These are phyloP conservation scores for Phaeosphaeria sp. DNA, from an alignment of 2,329 filamentous ascomycete species.

Conservation along the genomic window DNA sequence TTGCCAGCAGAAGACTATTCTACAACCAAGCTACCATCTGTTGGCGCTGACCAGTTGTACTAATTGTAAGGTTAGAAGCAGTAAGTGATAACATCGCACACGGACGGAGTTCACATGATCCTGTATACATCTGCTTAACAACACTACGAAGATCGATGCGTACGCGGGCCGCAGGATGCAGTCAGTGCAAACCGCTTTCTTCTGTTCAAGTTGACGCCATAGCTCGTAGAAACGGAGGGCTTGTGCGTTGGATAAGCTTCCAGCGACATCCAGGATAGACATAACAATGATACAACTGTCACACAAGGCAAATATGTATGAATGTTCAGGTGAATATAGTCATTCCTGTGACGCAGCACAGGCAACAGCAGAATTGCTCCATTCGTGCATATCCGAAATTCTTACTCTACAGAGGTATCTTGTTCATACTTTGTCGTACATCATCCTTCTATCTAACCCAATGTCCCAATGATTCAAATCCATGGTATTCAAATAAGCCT, in stretches of 20 bases:
- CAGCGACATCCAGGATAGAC: too few relatives aligned
- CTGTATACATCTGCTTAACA: too few relatives aligned
- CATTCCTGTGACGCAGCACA: too few relatives aligned
- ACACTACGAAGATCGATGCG: too few relatives aligned
- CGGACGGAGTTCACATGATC: neutral
- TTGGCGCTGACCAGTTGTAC: neutral
- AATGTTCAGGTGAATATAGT: too few relatives aligned
- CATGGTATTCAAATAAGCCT: neutral
- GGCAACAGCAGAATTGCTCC: neutral
- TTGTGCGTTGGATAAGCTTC: too few relatives aligned
- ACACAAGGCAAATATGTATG: too few relatives aligned
- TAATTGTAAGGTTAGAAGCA: neutral
- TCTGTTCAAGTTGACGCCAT: too few relatives aligned
- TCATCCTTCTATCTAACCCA: neutral
- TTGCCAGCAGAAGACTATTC: neutral
- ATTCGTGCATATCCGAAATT: neutral
- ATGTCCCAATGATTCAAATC: neutral
- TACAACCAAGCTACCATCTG: neutral
- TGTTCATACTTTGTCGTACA: neutral
- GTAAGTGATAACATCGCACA: neutral
- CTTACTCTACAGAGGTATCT: neutral
- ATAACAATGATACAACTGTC: too few relatives aligned
- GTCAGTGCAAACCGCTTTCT: too few relatives aligned
- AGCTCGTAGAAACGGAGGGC: too few relatives aligned
- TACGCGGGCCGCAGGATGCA: too few relatives aligned